Evolutionary conservation across 1,284 basidiomycete genomes (phyloP).

Genomic region (Microbotryomycetes sp.): DNA sequence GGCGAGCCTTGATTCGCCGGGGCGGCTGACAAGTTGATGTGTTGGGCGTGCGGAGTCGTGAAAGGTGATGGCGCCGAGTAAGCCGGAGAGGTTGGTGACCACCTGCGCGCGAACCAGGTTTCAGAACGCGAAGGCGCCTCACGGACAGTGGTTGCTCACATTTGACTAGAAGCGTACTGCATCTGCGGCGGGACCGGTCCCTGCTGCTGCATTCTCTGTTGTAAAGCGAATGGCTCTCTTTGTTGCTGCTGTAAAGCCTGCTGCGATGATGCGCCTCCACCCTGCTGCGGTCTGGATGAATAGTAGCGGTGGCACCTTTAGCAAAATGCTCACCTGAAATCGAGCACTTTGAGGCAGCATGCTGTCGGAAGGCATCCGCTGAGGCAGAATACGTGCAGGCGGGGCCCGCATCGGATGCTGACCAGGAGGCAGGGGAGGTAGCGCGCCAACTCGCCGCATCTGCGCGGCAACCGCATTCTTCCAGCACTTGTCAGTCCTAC

Average conservation of each 20-base stretch:
- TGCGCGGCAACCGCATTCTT: slow-evolving; percentile 20
- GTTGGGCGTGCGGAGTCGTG: not conserved
- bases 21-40: slow-evolving; percentile 7
- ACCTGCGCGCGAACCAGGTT: not conserved
- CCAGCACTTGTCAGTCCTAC: not conserved
- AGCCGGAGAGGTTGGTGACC: slow-evolving; percentile 23
- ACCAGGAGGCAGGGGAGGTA: slow-evolving; percentile 8
- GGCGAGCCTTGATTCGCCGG: not conserved
- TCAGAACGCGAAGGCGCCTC: not conserved
- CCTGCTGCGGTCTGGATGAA: not conserved
- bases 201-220: slow-evolving; percentile 10
- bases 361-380: not conserved
- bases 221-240: slow-evolving; percentile 4
- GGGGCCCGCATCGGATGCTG: not conserved
- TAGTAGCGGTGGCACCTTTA: too few relatives aligned
- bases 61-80: slow-evolving; percentile 22
- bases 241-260: slow-evolving; percentile 6
- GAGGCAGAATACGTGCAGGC: not conserved
- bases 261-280: not conserved
- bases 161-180: slow-evolving; percentile 7
- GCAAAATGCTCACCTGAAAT: not conserved
- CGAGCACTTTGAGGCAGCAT: not conserved
- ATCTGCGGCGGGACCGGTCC: not conserved
- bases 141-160: not conserved
- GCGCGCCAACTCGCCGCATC: slow-evolving; percentile 22